These are phyloP conservation scores for Ascodesmis nigricans DNA, from an alignment of 495 filamentous ascomycete genomes.

Conservation along the genomic window DNA sequence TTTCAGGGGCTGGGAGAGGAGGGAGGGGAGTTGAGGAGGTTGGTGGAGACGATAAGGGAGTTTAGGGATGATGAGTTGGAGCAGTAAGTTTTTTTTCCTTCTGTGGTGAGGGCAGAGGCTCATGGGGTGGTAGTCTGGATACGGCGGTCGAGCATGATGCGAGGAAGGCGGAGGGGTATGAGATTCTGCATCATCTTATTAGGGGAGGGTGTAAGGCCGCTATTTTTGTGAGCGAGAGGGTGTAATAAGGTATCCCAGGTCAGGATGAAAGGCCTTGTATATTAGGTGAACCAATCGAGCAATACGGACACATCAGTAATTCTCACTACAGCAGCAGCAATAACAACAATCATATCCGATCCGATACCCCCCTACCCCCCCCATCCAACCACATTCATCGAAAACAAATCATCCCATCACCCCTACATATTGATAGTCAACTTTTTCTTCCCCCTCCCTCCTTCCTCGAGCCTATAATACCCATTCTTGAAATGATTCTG, in stretches of 20 bases:
- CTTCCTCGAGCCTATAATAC: too few relatives aligned
- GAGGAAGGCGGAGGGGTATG: slow-evolving; percentile 69
- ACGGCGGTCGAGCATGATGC: slow-evolving; percentile 84
- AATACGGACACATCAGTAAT: slow-evolving; percentile 4
- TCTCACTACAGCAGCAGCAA: neutral
- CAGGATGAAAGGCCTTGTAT: too few relatives aligned
- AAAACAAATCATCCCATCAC: too few relatives aligned
- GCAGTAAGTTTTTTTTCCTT: slow-evolving; percentile 27
- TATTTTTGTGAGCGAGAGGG: slow-evolving; percentile 77
- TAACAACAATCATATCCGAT: too few relatives aligned
- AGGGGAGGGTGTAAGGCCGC: slow-evolving; percentile 69
- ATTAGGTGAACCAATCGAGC: too few relatives aligned
- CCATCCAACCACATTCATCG: too few relatives aligned
- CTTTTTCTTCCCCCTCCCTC: too few relatives aligned
- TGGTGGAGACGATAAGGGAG: slow-evolving; percentile 50
- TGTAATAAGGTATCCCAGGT: too few relatives aligned
- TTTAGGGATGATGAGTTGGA: slow-evolving; percentile 94
- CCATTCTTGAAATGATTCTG: too few relatives aligned
- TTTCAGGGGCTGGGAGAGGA: slow-evolving; percentile 62
- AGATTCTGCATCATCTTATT: slow-evolving; percentile 71
- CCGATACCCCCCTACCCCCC: too few relatives aligned
- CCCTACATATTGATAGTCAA: too few relatives aligned
- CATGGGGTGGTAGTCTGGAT: slow-evolving; percentile 33
- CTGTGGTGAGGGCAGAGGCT: too few relatives aligned
- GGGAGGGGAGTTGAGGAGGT: slow-evolving; percentile 51